phyloP scores from a whole-genome alignment of 2,329 filamentous ascomycete genomes.

The Ilyonectria mors-panacis region DNA sequence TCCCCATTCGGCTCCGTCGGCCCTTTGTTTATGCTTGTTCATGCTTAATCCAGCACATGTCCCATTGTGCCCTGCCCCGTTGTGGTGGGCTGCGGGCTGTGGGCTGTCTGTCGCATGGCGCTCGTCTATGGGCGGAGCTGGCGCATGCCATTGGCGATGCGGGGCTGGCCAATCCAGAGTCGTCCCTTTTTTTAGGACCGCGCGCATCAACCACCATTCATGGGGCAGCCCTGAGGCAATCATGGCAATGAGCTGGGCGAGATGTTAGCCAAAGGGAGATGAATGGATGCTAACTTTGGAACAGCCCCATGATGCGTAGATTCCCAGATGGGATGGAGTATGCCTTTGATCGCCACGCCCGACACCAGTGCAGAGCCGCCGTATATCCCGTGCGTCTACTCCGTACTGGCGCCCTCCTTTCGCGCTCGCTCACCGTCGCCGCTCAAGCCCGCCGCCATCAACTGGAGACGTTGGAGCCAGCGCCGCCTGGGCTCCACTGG shows the following conservation, averaged over 20 bases:
- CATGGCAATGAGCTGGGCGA: not conserved
- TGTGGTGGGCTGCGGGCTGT: constrained; percentile 11
- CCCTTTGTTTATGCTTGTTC: constrained; percentile 45
- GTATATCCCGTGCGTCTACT: constrained; percentile 32
- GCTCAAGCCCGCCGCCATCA: constrained; percentile 9
- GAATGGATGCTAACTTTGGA: constrained; percentile 40
- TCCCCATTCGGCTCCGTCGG: constrained; percentile 32
- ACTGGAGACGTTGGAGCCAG: constrained; percentile 1
- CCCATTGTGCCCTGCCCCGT: constrained; percentile 30
- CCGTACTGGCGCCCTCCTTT: constrained; percentile 10
- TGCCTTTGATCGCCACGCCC: constrained; percentile 37
- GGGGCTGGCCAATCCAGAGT: constrained; percentile 29
- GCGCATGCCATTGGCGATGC: constrained; percentile 19
- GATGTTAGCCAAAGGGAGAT: not conserved
- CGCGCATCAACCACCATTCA: constrained; percentile 1
- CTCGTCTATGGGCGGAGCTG: not conserved
- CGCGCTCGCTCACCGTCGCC: constrained; percentile 10
- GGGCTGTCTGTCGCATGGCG: not conserved
- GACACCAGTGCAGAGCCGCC: constrained; percentile 30
- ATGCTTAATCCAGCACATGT: constrained; percentile 32
- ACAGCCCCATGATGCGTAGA: constrained; percentile 33
- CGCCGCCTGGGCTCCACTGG: not conserved
- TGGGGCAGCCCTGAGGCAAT: not conserved
- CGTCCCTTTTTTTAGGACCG: constrained; percentile 1
- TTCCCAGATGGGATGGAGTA: constrained; percentile 7